A percentile compares a stretch with the other conserved stretches of the same genome.
Evolutionary conservation across 805 yeast species (phyloP).

Genomic region (Saturnispora sekii): DNA sequence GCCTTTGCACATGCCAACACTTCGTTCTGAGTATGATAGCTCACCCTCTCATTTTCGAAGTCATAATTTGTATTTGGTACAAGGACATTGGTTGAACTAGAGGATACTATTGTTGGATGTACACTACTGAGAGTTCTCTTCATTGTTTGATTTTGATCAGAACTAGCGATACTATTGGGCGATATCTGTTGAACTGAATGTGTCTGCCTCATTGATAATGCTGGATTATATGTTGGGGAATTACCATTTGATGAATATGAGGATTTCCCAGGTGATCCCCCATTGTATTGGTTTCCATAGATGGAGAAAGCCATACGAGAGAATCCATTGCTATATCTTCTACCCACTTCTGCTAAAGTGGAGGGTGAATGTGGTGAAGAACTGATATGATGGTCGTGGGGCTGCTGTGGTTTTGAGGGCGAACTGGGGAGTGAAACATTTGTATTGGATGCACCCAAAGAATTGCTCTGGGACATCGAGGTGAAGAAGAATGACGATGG

Average conservation of each 20-base stretch:
- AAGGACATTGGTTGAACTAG: neutral
- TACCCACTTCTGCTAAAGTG: slow-evolving; percentile 16
- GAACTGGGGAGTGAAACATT: neutral
- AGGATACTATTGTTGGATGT: no score
- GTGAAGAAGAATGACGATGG: slow-evolving; percentile 7
- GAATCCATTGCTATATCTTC: slow-evolving; percentile 27
- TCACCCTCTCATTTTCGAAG: slow-evolving; percentile 17
- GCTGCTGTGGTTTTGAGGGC: neutral
- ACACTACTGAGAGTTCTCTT: no score
- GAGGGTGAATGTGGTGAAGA: slow-evolving; percentile 16
- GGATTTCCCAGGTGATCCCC: slow-evolving; percentile 5
- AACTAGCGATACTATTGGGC: neutral
- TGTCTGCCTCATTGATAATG: slow-evolving; percentile 11
- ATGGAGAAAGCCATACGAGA: slow-evolving; percentile 53
- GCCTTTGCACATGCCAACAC: slow-evolving; percentile 26
- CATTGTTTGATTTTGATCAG: neutral
- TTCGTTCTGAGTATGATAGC: slow-evolving; percentile 27
- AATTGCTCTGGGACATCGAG: slow-evolving; percentile 2
- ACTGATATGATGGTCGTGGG: neutral
- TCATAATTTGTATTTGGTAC: slow-evolving; percentile 14
- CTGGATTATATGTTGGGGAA: neutral
- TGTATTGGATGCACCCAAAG: neutral
- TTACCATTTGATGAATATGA: slow-evolving; percentile 3
- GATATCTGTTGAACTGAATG: slow-evolving; percentile 8
- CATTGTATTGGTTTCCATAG: slow-evolving; percentile 32